Percentiles rank a stretch among this genome's conserved stretches.
Conservation (phyloP, 2,329 filamentous ascomycete species). For the Monilinia polystroma region DNA sequence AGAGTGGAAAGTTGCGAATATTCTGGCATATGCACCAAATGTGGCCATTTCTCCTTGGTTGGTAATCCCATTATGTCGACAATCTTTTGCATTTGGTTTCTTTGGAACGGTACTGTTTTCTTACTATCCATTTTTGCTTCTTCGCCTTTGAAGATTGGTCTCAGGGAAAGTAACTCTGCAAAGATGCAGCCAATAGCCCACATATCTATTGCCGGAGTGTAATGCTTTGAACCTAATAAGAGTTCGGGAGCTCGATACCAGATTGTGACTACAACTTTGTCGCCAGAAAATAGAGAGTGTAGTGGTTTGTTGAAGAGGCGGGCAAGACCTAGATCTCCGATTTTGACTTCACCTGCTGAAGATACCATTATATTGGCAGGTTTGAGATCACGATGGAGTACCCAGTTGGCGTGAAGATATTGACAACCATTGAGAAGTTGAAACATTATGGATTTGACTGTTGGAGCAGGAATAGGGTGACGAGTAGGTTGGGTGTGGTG, state of each 20-base stretch:
- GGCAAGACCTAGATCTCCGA: slow-evolving; percentile 90
- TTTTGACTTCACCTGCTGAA: slow-evolving; percentile 83
- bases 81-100: slow-evolving; percentile 99
- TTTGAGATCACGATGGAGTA: slow-evolving; percentile 93
- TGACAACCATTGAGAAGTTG: slow-evolving; percentile 93
- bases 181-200: slow-evolving; percentile 99
- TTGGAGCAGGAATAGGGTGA: slow-evolving; percentile 82
- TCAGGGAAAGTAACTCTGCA: slow-evolving; percentile 82
- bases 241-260: slow-evolving; percentile 98
- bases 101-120: slow-evolving; percentile 94
- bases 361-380: slow-evolving; percentile 99
- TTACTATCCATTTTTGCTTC: slow-evolving; percentile 99
- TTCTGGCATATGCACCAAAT: slow-evolving; percentile 83
- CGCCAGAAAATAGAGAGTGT: slow-evolving; percentile 85
- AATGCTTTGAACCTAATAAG: slow-evolving; percentile 88
- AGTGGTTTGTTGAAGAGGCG: slow-evolving; percentile 92
- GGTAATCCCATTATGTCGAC: slow-evolving; percentile 94
- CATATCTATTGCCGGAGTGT: slow-evolving; percentile 94
- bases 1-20: slow-evolving; percentile 66
- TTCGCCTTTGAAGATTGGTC: slow-evolving; percentile 97
- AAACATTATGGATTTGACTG: slow-evolving; percentile 91
- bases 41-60: slow-evolving; percentile 83
- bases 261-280: slow-evolving; percentile 98
- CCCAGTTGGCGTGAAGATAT: slow-evolving; percentile 95
- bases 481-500: slow-evolving; percentile 87